A percentile compares a stretch with the other conserved stretches of the same genome.
phyloP scores from a whole-genome alignment of 2,329 filamentous ascomycete species.

The Talaromyces pinophilus region DNA sequence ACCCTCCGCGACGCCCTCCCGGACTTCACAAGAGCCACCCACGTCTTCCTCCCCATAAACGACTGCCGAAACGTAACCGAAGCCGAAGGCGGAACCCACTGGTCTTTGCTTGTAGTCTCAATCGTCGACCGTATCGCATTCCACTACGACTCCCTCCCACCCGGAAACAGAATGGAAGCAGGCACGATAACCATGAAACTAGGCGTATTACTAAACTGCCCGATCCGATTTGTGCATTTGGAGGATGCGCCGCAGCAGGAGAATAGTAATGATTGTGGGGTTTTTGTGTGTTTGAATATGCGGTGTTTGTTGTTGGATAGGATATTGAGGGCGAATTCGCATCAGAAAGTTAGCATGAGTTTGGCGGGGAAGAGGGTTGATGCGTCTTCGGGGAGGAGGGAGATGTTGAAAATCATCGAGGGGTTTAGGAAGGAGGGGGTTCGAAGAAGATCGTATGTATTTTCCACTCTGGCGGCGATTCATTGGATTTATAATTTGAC shows the following conservation, averaged over 20 bases:
- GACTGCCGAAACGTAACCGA: slow-evolving; percentile 74
- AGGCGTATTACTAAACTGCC: slow-evolving; percentile 63
- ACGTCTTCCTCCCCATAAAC: slow-evolving; percentile 95
- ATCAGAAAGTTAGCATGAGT: slow-evolving; percentile 91
- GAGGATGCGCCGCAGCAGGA: slow-evolving; percentile 86
- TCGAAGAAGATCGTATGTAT: slow-evolving; percentile 73
- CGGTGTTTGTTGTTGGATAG: slow-evolving; percentile 85
- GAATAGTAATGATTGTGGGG: slow-evolving; percentile 90
- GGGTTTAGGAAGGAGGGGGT: slow-evolving; percentile 83
- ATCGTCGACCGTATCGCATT: slow-evolving; percentile 88
- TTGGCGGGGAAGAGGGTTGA: slow-evolving; percentile 83
- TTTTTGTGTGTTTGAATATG: slow-evolving; percentile 96
- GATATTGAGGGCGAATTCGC: slow-evolving; percentile 74
- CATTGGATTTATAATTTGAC: too few species aligned
- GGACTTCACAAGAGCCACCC: slow-evolving; percentile 76
- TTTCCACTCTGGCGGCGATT: too few species aligned
- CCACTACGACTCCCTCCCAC: slow-evolving; percentile 87
- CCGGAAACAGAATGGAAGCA: slow-evolving; percentile 74
- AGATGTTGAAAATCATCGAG: slow-evolving; percentile 90
- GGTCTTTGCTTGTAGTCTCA: slow-evolving; percentile 88
- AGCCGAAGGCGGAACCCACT: slow-evolving; percentile 90
- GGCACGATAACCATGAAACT: slow-evolving; percentile 69
- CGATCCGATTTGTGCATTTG: slow-evolving; percentile 74
- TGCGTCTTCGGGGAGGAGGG: slow-evolving; percentile 75
- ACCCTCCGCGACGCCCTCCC: slow-evolving; percentile 70